These are phyloP conservation scores for Anthracocystis setariae DNA, from an alignment of 1,284 basidiomycete species.

Conservation along the genomic window DNA sequence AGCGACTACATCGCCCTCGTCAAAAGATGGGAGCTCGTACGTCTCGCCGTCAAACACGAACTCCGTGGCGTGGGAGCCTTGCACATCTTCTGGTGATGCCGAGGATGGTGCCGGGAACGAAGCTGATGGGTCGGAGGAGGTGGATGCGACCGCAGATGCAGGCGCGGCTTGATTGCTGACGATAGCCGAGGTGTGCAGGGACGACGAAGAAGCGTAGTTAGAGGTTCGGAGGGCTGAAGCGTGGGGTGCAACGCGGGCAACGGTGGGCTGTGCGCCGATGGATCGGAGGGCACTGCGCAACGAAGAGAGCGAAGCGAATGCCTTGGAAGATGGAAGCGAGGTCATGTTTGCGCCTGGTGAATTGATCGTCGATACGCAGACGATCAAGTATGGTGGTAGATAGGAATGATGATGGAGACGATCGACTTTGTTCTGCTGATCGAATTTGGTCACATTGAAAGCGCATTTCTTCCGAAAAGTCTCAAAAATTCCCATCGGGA, in stretches of 20 bases:
- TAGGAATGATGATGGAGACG: slow-evolving; percentile 3
- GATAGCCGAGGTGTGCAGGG: slow-evolving; percentile 25
- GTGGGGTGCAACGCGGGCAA: slow-evolving; percentile 18
- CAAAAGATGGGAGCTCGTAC: slow-evolving; percentile 26
- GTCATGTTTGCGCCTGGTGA: slow-evolving; percentile 10
- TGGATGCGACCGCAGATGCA: slow-evolving; percentile 6
- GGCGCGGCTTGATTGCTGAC: slow-evolving; percentile 9
- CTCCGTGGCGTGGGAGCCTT: slow-evolving; percentile 26
- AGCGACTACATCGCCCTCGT: slow-evolving; percentile 43
- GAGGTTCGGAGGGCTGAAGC: slow-evolving; percentile 1
- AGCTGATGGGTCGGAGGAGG: slow-evolving; percentile 4
- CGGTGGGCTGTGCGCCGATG: slow-evolving; percentile 23
- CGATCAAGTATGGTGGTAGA: not conserved
- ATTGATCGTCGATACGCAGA: not conserved
- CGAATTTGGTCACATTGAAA: no score
- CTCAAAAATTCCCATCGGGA: slow-evolving; percentile 12
- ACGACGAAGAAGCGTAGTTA: slow-evolving; percentile 22
- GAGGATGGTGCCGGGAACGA: slow-evolving; percentile 8
- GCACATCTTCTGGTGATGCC: slow-evolving; percentile 10
- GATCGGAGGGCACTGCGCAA: slow-evolving; percentile 30
- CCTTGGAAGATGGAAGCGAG: slow-evolving; percentile 21
- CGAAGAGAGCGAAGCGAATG: slow-evolving; percentile 30
- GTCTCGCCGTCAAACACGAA: slow-evolving; percentile 42
- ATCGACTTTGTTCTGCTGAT: no score
- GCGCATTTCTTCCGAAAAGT: slow-evolving; percentile 19